Evolutionary conservation across 2,329 filamentous ascomycete species (phyloP).

Genomic region (Beauveria australis): DNA sequence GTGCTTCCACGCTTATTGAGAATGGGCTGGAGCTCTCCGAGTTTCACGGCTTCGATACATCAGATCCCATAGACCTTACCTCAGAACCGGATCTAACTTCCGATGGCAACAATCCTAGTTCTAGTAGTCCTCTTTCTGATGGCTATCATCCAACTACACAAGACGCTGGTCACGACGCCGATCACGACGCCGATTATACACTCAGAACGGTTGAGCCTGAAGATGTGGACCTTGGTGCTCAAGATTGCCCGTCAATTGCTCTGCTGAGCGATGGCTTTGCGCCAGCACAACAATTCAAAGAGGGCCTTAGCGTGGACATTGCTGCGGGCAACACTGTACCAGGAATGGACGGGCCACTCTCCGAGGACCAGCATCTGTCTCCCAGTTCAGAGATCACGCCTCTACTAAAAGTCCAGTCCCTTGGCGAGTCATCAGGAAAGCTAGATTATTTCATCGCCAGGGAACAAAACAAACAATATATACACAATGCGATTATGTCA

Average conservation of each 20-base stretch:
- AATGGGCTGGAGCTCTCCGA: background rate
- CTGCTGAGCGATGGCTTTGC: background rate
- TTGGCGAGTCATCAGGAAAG: constrained; percentile 27
- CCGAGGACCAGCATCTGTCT: constrained; percentile 13
- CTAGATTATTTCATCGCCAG: constrained; percentile 32
- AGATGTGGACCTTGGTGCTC: background rate
- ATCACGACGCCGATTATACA: background rate
- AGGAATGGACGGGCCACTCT: background rate
- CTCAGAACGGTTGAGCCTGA: background rate
- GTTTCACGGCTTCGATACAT: background rate
- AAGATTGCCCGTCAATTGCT: background rate
- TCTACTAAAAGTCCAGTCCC: background rate
- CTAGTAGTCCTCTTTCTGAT: background rate
- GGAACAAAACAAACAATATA: constrained; percentile 25
- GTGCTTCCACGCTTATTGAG: background rate
- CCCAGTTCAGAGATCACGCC: constrained; percentile 19
- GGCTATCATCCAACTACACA: background rate
- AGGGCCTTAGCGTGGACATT: background rate
- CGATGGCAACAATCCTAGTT: background rate
- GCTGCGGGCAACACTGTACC: background rate
- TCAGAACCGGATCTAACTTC: constrained; percentile 4
- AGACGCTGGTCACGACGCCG: background rate
- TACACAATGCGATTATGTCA: background rate
- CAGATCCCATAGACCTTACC: constrained; percentile 8
- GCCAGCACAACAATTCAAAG: background rate